Base-by-base conservation (phyloP, 306 rosid species). In the Trifolium pratense region DNA sequence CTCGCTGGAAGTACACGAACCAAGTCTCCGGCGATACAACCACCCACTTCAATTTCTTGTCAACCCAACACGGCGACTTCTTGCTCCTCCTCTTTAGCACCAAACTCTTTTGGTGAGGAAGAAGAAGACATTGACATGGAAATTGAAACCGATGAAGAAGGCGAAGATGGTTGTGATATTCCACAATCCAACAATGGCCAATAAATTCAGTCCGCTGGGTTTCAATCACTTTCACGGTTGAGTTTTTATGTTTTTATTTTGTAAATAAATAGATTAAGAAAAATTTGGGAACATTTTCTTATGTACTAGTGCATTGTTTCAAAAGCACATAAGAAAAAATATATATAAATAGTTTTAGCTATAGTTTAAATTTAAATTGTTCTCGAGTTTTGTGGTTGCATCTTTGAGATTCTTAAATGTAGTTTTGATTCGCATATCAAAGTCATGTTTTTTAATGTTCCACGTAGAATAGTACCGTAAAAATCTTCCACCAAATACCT, bases 1-100 rank as follows among this genome's bases (percentile, higher is more conserved):
- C 97, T 91, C 16, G 91, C 95, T 7, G 95, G 97, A 0, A 89
- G 89, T 65, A 81, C 90, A 34, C 83, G 92, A 3, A 71, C 29
- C 55, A 89, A 83, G 73, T 7, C 67, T 23, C 72, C 78, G 3
- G 3, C 70, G 1, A 17, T 37, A 5, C 49, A 36, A 5, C 49
- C 9, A 17, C 1, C 68, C 16, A 17, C 49, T 37, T 17, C 48
- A 63, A 17, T 11, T 18, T 68, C 73, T 1, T 16, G 6, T 10
- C 60, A 48, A 37, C 5, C 52, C 17, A 32, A 17, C 17, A n/a
- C 0, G 6, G 2, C 16, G 1, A 9, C 20, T n/a, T 23, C 23
- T 66, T 66, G 57, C 3, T 14, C 13, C 36, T 66, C 71, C 9
- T 45, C 40, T n/a, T 66, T 51, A 25, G 21, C 25, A 25, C 42